A percentile compares a stretch with the other conserved stretches of the same genome.
These are phyloP conservation scores for Agrocybe chaxingu DNA, from an alignment of 768 basidiomycete genomes.

Conservation along the genomic window DNA sequence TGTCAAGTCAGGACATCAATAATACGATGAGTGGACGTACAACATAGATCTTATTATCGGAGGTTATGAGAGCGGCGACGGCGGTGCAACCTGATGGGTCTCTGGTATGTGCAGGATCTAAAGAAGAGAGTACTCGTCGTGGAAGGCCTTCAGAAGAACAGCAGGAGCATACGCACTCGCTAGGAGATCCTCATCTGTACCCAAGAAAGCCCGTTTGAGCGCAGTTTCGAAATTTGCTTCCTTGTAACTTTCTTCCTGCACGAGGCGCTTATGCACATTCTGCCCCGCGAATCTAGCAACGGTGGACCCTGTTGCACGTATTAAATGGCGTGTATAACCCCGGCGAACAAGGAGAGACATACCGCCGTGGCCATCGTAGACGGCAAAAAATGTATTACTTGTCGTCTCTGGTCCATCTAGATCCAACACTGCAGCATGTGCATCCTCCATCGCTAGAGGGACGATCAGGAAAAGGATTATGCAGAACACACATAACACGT, in stretches of 20 bases:
- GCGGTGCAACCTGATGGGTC: constrained; percentile 98
- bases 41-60: constrained; percentile 74
- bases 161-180: constrained; percentile 50
- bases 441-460: constrained; percentile 91
- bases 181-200: constrained; percentile 92
- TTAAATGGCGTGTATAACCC: constrained; percentile 3
- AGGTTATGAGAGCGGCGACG: constrained; percentile 80
- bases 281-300: constrained; percentile 88
- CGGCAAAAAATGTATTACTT: constrained; percentile 85
- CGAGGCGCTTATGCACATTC: constrained; percentile 76
- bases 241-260: constrained; percentile 69
- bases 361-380: constrained; percentile 99
- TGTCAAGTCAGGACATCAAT: constrained; percentile 11
- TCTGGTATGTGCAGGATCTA: constrained; percentile 81
- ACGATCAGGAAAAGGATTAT: constrained; percentile 8
- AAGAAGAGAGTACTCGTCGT: constrained; percentile 9
- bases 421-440: constrained; percentile 74
- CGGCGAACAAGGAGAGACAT: constrained; percentile 20
- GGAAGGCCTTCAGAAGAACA: constrained; percentile 7
- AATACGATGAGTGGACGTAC: constrained; percentile 40
- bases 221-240: constrained; percentile 69
- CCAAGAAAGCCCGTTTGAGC: constrained; percentile 85
- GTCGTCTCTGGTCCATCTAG: constrained; percentile 37
- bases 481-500: background rate
- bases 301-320: constrained; percentile 54